Conservation (phyloP, 1,284 basidiomycete genomes). For the Tylopilus sp. region DNA sequence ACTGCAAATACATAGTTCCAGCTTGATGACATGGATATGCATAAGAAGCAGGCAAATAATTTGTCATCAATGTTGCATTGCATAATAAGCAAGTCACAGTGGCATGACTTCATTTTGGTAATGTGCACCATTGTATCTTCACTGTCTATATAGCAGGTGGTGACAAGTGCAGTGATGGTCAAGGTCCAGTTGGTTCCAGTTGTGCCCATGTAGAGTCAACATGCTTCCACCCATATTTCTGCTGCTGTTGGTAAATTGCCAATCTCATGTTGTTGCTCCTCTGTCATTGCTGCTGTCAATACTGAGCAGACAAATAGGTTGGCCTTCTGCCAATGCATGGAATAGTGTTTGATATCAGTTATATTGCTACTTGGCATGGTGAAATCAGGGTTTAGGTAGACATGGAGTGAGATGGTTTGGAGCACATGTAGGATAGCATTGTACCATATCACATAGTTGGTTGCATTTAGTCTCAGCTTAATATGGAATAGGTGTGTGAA, state of each 20-base stretch:
- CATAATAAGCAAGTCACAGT: not conserved
- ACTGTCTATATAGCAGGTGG: not conserved
- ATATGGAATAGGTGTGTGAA: not conserved
- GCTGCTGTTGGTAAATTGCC: not conserved
- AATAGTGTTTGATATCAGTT: not conserved
- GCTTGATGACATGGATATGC: conserved; percentile 8
- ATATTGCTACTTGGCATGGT: too few species aligned
- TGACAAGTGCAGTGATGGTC: not conserved
- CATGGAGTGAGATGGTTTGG: not conserved
- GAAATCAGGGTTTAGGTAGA: not conserved
- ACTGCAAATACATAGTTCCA: conserved; percentile 23
- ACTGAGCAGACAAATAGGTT: not conserved
- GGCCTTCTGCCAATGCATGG: not conserved
- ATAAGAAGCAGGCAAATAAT: conserved; percentile 16
- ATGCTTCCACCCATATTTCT: too few species aligned
- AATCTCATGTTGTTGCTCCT: not conserved
- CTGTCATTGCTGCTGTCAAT: not conserved
- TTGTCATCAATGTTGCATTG: not conserved
- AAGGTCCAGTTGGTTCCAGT: too few species aligned
- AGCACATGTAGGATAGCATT: not conserved
- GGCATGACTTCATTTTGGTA: not conserved
- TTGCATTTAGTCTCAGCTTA: not conserved
- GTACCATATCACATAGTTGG: not conserved
- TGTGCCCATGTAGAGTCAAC: too few species aligned
- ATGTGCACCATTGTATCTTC: not conserved